Conservation (phyloP, 345 rosid genomes). For the Nasturtium officinale region DNA sequence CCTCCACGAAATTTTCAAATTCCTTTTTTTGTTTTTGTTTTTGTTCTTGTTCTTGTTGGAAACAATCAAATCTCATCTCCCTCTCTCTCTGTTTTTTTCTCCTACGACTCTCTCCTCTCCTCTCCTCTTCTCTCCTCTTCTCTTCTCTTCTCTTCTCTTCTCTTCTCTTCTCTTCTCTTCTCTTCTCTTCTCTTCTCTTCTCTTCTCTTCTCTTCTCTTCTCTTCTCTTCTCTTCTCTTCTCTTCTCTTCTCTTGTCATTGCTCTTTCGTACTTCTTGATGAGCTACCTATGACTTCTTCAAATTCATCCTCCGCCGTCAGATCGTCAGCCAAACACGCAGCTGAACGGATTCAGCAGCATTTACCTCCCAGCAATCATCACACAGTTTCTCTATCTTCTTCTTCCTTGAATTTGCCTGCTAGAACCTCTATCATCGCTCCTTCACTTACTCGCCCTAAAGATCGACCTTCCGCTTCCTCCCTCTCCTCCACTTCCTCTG, state of each 20-base stretch:
- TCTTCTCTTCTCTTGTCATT: not conserved
- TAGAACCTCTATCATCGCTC: constrained; percentile 46
- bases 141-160: too few relatives aligned
- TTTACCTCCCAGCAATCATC: constrained; percentile 37
- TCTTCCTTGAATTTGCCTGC: constrained; percentile 43
- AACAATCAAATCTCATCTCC: not conserved
- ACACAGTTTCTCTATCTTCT: constrained; percentile 39
- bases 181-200: too few relatives aligned
- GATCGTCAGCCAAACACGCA: constrained; percentile 49
- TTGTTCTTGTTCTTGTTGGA: not conserved
- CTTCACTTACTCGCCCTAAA: constrained; percentile 40
- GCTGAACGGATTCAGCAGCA: constrained; percentile 47
- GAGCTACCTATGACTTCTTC: constrained; percentile 37
- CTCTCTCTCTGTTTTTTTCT: not conserved
- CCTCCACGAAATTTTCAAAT: constrained; percentile 30
- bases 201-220: too few relatives aligned
- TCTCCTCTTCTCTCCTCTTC: too few relatives aligned
- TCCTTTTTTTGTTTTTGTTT: constrained; percentile 5
- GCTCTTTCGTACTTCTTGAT: constrained; percentile 1
- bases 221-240: too few relatives aligned
- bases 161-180: too few relatives aligned
- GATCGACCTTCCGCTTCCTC: constrained; percentile 48
- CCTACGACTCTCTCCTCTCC: too few relatives aligned
- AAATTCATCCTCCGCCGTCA: constrained; percentile 36
- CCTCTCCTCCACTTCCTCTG: constrained; percentile 38